phyloP scores from a whole-genome alignment of 805 yeast genomes.

The Maudiozyma saulgeensis region DNA sequence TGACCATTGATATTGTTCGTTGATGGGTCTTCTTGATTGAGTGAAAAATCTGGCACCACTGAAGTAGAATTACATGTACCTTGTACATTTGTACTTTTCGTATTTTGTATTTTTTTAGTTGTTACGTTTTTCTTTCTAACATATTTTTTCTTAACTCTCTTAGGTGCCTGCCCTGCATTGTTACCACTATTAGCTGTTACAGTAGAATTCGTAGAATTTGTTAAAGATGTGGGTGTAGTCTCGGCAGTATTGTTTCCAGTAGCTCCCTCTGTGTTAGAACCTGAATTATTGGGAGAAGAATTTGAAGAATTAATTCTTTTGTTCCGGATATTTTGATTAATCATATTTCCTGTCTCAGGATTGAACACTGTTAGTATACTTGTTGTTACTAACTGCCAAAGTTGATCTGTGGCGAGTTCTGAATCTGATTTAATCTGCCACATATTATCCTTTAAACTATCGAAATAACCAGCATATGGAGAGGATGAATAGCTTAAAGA shows the following conservation, averaged over 20 bases:
- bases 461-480: constrained; percentile 26
- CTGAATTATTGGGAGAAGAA: constrained; percentile 18
- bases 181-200: background rate
- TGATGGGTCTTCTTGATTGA: background rate
- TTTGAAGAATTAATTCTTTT: constrained; percentile 7
- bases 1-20: background rate
- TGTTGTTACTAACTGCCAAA: constrained; percentile 23
- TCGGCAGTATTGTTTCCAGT: constrained; percentile 1
- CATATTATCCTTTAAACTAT: constrained; percentile 17
- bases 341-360: constrained; percentile 20
- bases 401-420: constrained; percentile 18
- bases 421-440: constrained; percentile 25
- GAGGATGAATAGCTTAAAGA: constrained; percentile 23
- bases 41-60: background rate
- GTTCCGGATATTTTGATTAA: constrained; percentile 10
- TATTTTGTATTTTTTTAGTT: background rate
- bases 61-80: background rate
- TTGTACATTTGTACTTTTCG: background rate
- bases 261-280: background rate
- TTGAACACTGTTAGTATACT: constrained; percentile 22
- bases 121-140: constrained; percentile 4
- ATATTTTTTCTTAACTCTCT: constrained; percentile 8
- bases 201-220: background rate
- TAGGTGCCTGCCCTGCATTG: constrained; percentile 1
- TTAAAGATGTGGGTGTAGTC: constrained; percentile 2